A percentile compares a stretch with the other conserved stretches of the same genome.
These are phyloP conservation scores for Pistacia integerrima DNA, from an alignment of 345 rosid species.

Conservation along the genomic window DNA sequence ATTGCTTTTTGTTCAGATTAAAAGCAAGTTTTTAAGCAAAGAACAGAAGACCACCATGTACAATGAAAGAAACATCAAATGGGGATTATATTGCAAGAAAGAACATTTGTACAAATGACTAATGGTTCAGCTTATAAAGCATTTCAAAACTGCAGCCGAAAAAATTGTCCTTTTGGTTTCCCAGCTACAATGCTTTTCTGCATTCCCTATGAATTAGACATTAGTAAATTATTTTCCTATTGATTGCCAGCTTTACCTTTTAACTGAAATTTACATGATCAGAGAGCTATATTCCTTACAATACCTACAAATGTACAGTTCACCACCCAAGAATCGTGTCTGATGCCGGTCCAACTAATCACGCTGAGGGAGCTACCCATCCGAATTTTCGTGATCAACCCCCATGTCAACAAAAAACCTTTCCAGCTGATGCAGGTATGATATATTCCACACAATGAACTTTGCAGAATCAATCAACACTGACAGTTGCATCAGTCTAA, in stretches of 20 bases:
- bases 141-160: conserved; percentile 45
- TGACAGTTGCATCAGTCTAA: conserved; percentile 18
- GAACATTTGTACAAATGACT: conserved; percentile 14
- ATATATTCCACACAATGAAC: conserved; percentile 8
- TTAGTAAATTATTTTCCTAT: conserved; percentile 24
- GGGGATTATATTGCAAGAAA: conserved; percentile 22
- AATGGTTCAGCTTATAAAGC: conserved; percentile 18
- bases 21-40: too few relatives aligned
- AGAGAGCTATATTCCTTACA: conserved; percentile 45
- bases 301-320: conserved; percentile 68
- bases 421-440: neutral
- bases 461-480: conserved; percentile 9
- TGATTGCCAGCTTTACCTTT: conserved; percentile 24
- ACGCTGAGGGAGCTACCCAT: conserved; percentile 6
- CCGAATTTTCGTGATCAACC: neutral
- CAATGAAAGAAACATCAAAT: neutral
- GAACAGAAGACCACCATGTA: neutral
- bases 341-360: conserved; percentile 12
- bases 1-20: too few relatives aligned
- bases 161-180: neutral
- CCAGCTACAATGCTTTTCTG: conserved; percentile 26
- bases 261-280: conserved; percentile 32
- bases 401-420: neutral
- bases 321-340: conserved; percentile 26
- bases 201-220: conserved; percentile 10